Conservation (phyloP, 768 basidiomycete genomes). For the Stropharia rugosoannulata region DNA sequence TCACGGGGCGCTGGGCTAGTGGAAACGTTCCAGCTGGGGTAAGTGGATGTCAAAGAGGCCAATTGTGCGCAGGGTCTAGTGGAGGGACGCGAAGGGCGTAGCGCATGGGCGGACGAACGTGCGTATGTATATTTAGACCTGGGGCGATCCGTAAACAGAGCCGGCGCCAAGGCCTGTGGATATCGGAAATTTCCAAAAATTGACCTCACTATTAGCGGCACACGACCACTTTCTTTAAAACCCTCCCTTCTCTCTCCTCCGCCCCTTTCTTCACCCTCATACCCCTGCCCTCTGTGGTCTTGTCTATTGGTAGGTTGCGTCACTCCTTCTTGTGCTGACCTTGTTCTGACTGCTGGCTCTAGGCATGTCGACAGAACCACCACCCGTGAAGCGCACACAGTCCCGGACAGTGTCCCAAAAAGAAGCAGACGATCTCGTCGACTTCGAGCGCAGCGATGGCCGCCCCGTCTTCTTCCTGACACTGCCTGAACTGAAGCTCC, state of each 20-base stretch:
- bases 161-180: no score
- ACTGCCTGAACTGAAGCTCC: background rate
- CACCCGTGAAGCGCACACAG: background rate
- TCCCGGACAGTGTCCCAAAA: background rate
- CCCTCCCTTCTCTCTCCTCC: background rate
- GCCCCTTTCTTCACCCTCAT: background rate
- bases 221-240: background rate
- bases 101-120: no score
- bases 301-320: background rate
- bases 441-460: slow-evolving; percentile 2
- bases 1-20: no score
- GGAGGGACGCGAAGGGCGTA: no score
- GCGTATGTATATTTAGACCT: no score
- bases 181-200: background rate
- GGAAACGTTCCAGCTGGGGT: no score
- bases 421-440: background rate
- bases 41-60: no score
- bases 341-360: background rate
- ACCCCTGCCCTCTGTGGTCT: background rate
- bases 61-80: no score
- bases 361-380: background rate
- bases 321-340: background rate
- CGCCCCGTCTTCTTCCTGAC: background rate
- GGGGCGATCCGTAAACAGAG: no score
- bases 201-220: slow-evolving; percentile 2